Percentiles rank a stretch among this genome's conserved stretches.
Evolutionary conservation across 371 early-diverging fungal species (phyloP).

Genomic region (Blakeslea trispora): DNA sequence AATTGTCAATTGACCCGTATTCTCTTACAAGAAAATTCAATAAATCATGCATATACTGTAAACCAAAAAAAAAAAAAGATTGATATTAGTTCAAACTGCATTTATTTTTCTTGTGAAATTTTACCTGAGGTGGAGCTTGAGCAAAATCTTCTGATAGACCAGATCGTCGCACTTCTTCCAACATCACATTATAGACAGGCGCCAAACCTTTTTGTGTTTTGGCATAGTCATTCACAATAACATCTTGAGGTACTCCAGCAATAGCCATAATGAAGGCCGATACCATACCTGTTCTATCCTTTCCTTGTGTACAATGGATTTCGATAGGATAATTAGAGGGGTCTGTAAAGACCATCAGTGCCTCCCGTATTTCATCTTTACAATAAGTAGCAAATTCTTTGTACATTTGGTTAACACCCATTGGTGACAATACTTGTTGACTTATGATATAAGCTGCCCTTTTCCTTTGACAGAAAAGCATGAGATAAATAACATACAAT

Average conservation of each 20-base stretch:
- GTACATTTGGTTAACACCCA: conserved; percentile 66
- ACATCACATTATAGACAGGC: conserved; percentile 48
- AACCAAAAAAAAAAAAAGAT: not conserved
- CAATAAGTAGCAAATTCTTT: conserved; percentile 57
- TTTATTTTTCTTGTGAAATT: too few species aligned
- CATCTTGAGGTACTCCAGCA: conserved; percentile 58
- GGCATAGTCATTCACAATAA: conserved; percentile 69
- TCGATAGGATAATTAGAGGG: conserved; percentile 67
- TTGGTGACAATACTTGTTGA: conserved; percentile 47
- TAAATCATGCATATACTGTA: conserved; percentile 37
- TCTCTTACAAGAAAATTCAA: conserved; percentile 26
- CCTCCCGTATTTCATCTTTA: conserved; percentile 51
- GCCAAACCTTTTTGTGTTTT: conserved; percentile 53
- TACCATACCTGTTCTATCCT: conserved; percentile 77
- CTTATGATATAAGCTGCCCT: conserved; percentile 53
- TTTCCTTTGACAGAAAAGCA: conserved; percentile 38
- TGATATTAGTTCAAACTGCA: not conserved
- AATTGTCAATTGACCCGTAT: conserved; percentile 40
- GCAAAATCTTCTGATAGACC: conserved; percentile 61
- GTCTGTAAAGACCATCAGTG: conserved; percentile 56
- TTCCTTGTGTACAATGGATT: conserved; percentile 81
- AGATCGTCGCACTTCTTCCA: conserved; percentile 49
- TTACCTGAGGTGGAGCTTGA: conserved; percentile 57
- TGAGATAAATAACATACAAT: conserved; percentile 36
- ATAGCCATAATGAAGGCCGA: conserved; percentile 60